phyloP scores from a whole-genome alignment of 345 rosid species.

The Citrus hindsii region DNA sequence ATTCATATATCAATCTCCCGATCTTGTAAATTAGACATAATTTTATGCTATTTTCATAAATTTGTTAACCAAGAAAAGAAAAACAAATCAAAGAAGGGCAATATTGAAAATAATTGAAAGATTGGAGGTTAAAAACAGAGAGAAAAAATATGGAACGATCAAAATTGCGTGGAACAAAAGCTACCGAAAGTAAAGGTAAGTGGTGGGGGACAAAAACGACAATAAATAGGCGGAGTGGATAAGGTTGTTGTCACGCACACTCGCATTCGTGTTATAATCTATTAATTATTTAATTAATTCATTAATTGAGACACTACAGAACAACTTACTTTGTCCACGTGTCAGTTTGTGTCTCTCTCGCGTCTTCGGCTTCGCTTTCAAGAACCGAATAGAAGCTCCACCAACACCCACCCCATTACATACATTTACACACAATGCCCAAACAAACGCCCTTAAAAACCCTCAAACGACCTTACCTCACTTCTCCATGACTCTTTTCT shows the following conservation, averaged over 20 bases:
- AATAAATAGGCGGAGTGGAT: background rate
- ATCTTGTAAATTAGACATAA: no score
- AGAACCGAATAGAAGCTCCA: conserved; percentile 25
- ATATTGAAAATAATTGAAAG: background rate
- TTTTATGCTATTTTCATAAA: background rate
- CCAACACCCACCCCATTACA: conserved; percentile 17
- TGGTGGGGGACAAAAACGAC: conserved; percentile 5
- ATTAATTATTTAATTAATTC: background rate
- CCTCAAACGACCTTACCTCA: background rate
- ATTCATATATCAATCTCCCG: no score
- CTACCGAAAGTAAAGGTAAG: conserved; percentile 12
- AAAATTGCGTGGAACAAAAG: conserved; percentile 7
- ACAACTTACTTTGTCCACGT: conserved; percentile 21
- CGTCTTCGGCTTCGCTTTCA: conserved; percentile 23
- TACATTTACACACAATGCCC: no score
- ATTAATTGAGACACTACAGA: conserved; percentile 12
- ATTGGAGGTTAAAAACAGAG: background rate
- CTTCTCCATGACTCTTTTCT: background rate
- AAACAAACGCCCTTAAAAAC: background rate
- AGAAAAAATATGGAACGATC: background rate
- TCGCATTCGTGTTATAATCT: background rate
- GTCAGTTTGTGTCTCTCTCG: conserved; percentile 7
- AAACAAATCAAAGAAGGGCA: background rate
- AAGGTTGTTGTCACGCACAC: background rate
- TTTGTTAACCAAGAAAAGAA: background rate